A percentile compares a stretch with the other conserved stretches of the same genome.
phyloP scores from a whole-genome alignment of 2,329 filamentous ascomycete genomes.

The Fusarium fujikuroi region DNA sequence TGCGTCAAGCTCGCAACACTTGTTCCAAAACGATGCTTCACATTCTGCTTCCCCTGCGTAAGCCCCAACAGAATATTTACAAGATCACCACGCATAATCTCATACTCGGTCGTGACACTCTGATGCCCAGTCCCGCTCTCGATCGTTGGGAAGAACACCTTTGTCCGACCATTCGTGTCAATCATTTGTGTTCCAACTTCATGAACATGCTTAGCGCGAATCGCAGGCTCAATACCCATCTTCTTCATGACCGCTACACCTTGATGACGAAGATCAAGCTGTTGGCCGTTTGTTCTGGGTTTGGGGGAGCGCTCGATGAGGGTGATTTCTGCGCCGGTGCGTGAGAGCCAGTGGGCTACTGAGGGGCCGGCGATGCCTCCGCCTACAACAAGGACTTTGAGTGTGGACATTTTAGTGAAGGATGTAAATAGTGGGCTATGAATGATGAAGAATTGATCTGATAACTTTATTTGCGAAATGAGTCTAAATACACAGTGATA shows the following conservation, averaged over 20 bases:
- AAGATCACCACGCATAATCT: constrained; percentile 9
- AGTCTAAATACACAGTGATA: neutral
- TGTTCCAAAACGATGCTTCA: neutral
- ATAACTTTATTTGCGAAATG: neutral
- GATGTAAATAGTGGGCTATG: neutral
- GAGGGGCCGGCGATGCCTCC: constrained; percentile 31
- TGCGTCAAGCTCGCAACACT: constrained; percentile 7
- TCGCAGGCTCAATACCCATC: constrained; percentile 18
- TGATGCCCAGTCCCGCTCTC: neutral
- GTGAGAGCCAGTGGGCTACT: constrained; percentile 27
- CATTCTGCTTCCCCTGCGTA: neutral
- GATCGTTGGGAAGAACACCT: neutral
- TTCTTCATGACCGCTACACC: constrained; percentile 19
- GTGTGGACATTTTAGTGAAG: neutral
- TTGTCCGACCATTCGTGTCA: neutral
- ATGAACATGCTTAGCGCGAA: constrained; percentile 1
- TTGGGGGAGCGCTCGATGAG: constrained; percentile 17
- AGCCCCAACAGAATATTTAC: constrained; percentile 8
- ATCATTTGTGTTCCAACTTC: neutral
- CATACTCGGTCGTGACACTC: constrained; percentile 8
- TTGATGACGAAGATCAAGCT: constrained; percentile 13
- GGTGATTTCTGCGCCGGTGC: constrained; percentile 19
- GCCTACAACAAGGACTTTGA: constrained; percentile 30
- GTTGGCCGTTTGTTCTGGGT: constrained; percentile 2
- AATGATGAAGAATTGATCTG: neutral